These are phyloP conservation scores for Platismatia glauca DNA, from an alignment of 495 filamentous ascomycete species.

Conservation along the genomic window DNA sequence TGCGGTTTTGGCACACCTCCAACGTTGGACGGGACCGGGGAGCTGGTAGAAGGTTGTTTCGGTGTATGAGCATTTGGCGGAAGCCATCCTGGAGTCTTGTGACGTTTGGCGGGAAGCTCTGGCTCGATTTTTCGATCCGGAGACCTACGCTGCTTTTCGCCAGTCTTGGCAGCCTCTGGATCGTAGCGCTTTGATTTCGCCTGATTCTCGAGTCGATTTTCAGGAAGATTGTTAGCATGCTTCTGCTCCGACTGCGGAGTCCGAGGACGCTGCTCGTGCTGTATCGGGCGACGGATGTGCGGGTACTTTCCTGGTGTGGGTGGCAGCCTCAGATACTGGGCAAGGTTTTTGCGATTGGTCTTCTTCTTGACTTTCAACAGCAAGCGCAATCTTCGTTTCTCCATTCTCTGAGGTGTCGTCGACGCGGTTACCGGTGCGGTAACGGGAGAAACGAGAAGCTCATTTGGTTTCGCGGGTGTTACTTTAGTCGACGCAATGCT, in stretches of 20 bases:
- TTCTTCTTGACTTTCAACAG: constrained; percentile 18
- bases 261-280: neutral
- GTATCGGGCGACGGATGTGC: neutral
- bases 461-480: constrained; percentile 14
- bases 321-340: constrained; percentile 14
- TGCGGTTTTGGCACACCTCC: constrained; percentile 8
- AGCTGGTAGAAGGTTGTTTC: constrained; percentile 1
- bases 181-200: neutral
- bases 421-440: constrained; percentile 14
- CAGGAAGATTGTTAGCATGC: neutral
- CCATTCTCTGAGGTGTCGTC: constrained; percentile 18
- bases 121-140: neutral
- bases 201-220: neutral
- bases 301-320: constrained; percentile 16
- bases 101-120: constrained; percentile 9
- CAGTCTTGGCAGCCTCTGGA: neutral
- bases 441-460: constrained; percentile 13
- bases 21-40: neutral
- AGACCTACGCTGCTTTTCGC: constrained; percentile 6
- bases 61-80: neutral
- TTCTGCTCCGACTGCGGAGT: constrained; percentile 3
- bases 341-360: constrained; percentile 9
- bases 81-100: constrained; percentile 3
- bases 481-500: constrained; percentile 22
- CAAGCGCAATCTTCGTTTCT: constrained; percentile 9